Evolutionary conservation across 768 basidiomycete species (phyloP), one percentile per base, ranked within the genome.

Genomic region (Boletus vinaceobasis): DNA sequence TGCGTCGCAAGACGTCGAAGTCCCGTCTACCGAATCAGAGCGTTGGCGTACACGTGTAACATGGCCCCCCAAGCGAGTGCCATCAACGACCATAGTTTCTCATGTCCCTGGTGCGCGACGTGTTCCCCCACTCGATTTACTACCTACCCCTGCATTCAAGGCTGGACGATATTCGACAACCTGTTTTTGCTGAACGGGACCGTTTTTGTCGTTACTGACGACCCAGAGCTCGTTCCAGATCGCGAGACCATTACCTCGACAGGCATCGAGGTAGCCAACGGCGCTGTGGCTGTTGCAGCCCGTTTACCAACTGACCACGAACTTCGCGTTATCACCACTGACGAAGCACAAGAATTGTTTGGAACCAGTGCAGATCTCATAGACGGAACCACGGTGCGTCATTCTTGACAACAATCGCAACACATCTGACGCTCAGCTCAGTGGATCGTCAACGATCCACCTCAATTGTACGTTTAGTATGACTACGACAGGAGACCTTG

Each of bases 131-230:
- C 7, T 23, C 7, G 3, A 33, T 13, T 40, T 19, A 32, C 8
- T 43, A 10, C 43, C 19, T 6, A 55, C 40, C 6, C 15, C 7
- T 37, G 2, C 13, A 32, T 44, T 5, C 33, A 65, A 93, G 93
- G 93, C 32, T 97, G 92, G 93, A 91, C 93, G 2, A 84, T 94
- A 48, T 86, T 93, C 56, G 90, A 94, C 72, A 82, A 79, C 52
- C 77, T 96, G 10, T 96, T 90, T 66, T 71, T 93, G 52, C 74
- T 84, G 62, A 90, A 93, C 60, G 91, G 91, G 43, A 86, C 88
- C 7, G 79, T 89, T 36, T 93, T 85, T 66, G 77, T 96, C 60
- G 91, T 98, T 39, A 82, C 87, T 4, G 84, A 93, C 68, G 73
- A 84, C 19, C 88, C 88, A 7, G 74, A 78, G 9, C 73, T 69